Evolutionary conservation across 495 filamentous ascomycete genomes (phyloP), one percentile per base, ranked within the genome.

Genomic region (Pyrenula aspistea): DNA sequence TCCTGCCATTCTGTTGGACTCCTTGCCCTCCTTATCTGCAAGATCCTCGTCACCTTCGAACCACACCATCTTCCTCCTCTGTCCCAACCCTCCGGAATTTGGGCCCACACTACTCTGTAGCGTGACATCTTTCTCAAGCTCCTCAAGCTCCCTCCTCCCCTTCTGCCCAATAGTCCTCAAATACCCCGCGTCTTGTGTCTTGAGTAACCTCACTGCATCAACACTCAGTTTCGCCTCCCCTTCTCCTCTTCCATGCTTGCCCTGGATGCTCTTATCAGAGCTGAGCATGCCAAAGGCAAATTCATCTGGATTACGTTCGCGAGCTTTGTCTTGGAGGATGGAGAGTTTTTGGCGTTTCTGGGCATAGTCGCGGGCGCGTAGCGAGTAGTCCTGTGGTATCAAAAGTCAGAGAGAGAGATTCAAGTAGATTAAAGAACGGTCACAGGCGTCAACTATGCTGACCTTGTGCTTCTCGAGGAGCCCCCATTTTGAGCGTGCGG

Each of bases 171-270:
- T 76, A 24, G 81, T 90, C 62, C 89, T 75, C 23, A 98, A 64
- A 65, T 97, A 97, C 8, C 87, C 91, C 25, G 86, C 75, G 73
- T 98, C 93, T 73, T 98, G 94, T 50, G 94, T 97, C 81, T 98
- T 98, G 59, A 95, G 81, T 62, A 96, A 68, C 65, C 89, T 84
- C 22, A 93, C 87, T 19, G 84, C 83, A 56, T 94, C 88, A 49
- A 76, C 65, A 57, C 73, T 77, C 55, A 89, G 67, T 12, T 73
- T 66, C 23, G 67, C 65, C 24, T 64, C 65, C 48, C 65, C 66
- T 23, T 77, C 76, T 1, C 72, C 71, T 31, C 81, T 67, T 19
- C 83, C 77, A 59, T 86, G 82, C 56, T 81, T 79, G 24, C 84
- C 82, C 55, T 83, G 78, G 22, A 64, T 73, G 61, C 68, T 73